Evolutionary conservation across 805 yeast genomes (phyloP), one percentile per base, ranked within the genome.

Genomic region (Teunomyces cretensis): DNA sequence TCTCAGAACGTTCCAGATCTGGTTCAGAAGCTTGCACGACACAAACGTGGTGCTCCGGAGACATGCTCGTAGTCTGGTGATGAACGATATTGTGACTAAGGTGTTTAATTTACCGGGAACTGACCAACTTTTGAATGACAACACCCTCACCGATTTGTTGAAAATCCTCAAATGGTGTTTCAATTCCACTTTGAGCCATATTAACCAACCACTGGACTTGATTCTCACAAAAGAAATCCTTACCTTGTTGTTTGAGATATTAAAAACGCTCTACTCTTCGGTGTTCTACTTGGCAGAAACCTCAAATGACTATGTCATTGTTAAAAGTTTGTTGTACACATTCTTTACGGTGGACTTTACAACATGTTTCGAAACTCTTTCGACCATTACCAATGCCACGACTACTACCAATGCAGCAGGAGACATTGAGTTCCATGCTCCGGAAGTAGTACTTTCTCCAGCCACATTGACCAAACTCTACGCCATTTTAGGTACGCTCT

Each of bases 391-490:
- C 6, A 48, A 39, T 35, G 46, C 45, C 5, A 42, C 14, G 19
- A 8, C 36, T 9, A 33, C 13, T 14, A 36, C 17, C 7, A 28
- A 14, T 22, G 30, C 43, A 38, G 6, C 27, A 40, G 26, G 32
- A 15, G 22, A 38, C 12, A 27, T 35, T 4, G 47, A 44, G 28
- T 43, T 40, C 30, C 30, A 35, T 12, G 30, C 49, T 3, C 64
- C 68, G 12, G 51, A 51, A n/a, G 45, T 65, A 6, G 47, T 50
- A 8, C 45, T 65, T 7, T 62, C 70, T 1, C 52, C 58, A 13
- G 67, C 63, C 24, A 61, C 65, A 1, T 47, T 59, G 15, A 53
- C 61, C 42, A 59, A 57, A 30, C 27, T 68, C 2, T 61, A 58
- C 42, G 49, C 52, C 6, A 50, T 68, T 8, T 37, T 61, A 26